Conservation (phyloP, 164 flowering plant genomes). For the Saururus chinensis region DNA sequence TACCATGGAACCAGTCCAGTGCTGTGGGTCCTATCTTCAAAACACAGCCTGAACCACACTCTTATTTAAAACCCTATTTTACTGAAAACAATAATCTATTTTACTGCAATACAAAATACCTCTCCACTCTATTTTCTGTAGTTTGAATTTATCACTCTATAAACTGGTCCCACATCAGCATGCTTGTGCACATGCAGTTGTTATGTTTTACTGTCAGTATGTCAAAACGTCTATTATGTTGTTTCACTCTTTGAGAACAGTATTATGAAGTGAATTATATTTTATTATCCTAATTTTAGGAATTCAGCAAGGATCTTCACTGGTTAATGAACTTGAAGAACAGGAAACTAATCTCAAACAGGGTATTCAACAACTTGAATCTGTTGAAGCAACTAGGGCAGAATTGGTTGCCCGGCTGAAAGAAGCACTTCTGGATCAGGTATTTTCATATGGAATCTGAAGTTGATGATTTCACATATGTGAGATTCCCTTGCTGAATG, state of each 20-base stretch:
- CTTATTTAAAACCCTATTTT: too few species aligned
- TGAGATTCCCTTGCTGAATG: neutral
- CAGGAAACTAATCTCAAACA: slow-evolving; percentile 50
- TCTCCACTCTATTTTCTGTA: too few species aligned
- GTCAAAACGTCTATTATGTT: neutral
- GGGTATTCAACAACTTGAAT: slow-evolving; percentile 52
- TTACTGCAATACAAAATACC: too few species aligned
- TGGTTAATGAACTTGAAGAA: slow-evolving; percentile 45
- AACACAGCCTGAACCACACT: too few species aligned
- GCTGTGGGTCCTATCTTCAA: too few species aligned
- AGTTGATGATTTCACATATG: neutral
- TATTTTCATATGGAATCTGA: slow-evolving; percentile 5
- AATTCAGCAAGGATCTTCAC: slow-evolving; percentile 27
- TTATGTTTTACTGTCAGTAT: neutral
- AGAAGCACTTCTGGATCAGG: slow-evolving; percentile 82
- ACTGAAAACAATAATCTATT: too few species aligned
- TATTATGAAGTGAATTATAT: neutral
- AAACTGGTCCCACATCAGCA: neutral
- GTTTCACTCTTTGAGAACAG: too few species aligned
- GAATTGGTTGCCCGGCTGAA: slow-evolving; percentile 47
- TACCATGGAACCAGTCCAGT: too few species aligned
- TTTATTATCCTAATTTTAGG: slow-evolving; percentile 22
- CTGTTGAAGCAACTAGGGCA: slow-evolving; percentile 44
- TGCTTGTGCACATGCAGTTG: neutral
- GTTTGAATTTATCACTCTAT: neutral